Evolutionary conservation across 2,329 filamentous ascomycete genomes (phyloP), one percentile per base, ranked within the genome.

Genomic region (Zasmidium cellare): DNA sequence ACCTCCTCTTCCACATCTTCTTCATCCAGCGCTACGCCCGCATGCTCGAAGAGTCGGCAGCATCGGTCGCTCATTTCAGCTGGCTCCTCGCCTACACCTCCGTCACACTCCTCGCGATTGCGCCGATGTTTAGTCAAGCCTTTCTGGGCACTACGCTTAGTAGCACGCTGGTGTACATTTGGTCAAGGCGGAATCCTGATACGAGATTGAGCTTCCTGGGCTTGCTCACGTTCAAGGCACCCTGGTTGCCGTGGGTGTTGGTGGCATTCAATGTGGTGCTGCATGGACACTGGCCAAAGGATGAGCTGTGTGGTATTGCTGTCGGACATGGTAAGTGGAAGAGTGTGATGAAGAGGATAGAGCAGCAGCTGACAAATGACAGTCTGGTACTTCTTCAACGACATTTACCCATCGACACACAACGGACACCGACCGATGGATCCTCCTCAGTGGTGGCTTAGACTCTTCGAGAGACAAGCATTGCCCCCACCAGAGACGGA

Each of bases 351-450:
- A 1, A 46, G 14, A 35, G 48, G 23, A 20, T 9, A 16, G 2
- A 28, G 23, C 3, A 18, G 11, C 35, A 41, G 22, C 55, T 62
- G 49, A 67, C 53, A 45, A 22, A 9, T 47, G 50, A 5, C 51
- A 84, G 83, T 97, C 44, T 97, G 92, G 89, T 99, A 97, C 75
- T 99, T 97, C 78, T 97, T 97, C 75, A 90, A 87, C 59, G 94
- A 99, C 73, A 92, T 99, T 16, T 99, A 96, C 75, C 94, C 94
- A 2, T 90, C 92, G 2, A 83, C 97, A 46, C 90, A 97, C 75
- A 87, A 89, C 62, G 91, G 91, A 18, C 87, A 89, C 52, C 84
- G 90, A 56, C 94, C 94, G 0, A 81, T 99, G 49, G 93, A 96
- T 68, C 93, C 94, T 38, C 94, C 94, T 0, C 78, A 79, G 58